Conservation (phyloP, 192 early-diverging fungal species). For the Spizellomyces sp. region DNA sequence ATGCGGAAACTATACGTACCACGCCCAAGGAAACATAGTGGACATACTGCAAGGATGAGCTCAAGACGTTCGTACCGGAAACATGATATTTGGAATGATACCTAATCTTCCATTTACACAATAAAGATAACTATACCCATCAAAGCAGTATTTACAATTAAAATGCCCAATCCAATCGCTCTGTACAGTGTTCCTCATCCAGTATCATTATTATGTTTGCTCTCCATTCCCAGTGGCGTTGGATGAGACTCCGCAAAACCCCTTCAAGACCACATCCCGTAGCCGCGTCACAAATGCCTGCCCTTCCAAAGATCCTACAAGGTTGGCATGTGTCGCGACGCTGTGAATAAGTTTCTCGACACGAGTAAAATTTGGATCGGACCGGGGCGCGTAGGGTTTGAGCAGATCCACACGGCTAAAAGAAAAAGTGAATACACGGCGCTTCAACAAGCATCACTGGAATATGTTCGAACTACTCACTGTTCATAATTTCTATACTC, state of each 20-base stretch:
- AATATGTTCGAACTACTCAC: conserved; percentile 34
- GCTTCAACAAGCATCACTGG: not conserved
- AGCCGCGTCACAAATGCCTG: conserved; percentile 14
- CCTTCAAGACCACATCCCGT: conserved; percentile 14
- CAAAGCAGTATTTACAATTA: no score
- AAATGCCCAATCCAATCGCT: no score
- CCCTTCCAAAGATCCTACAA: conserved; percentile 4
- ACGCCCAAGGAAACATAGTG: no score
- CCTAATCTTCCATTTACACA: no score
- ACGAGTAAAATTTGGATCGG: conserved; percentile 50
- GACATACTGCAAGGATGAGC: no score
- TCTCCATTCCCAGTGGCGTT: no score
- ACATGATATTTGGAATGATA: no score
- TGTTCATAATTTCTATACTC: conserved; percentile 63
- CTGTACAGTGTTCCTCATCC: no score
- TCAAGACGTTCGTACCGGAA: no score
- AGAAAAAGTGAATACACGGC: conserved; percentile 10
- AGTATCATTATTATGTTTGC: no score
- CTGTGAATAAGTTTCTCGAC: conserved; percentile 63
- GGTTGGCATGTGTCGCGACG: conserved; percentile 15
- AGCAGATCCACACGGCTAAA: conserved; percentile 62
- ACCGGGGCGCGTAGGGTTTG: conserved; percentile 34
- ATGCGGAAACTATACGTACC: no score
- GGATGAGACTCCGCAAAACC: conserved; percentile 11
- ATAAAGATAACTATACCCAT: no score